These are phyloP conservation scores for Mycena vulgaris DNA, from an alignment of 768 basidiomycete species.

Conservation along the genomic window DNA sequence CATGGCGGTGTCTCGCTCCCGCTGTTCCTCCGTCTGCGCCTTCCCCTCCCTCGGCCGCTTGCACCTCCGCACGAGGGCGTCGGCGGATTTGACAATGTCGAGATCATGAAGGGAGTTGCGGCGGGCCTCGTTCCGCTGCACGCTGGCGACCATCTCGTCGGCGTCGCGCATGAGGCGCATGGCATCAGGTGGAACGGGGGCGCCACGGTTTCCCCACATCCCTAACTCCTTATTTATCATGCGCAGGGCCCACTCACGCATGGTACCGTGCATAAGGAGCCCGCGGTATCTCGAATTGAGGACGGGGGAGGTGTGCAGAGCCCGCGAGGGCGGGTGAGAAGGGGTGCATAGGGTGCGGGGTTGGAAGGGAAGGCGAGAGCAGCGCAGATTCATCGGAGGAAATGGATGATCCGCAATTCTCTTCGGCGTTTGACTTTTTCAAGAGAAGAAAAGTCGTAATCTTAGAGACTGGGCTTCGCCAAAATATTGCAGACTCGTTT, in stretches of 20 bases:
- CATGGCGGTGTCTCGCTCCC: background rate
- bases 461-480: too few species aligned
- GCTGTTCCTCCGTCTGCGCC: background rate
- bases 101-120: too few species aligned
- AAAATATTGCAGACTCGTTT: too few species aligned
- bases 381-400: too few species aligned
- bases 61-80: background rate
- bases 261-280: constrained; percentile 29
- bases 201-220: background rate
- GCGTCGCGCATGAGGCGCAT: background rate
- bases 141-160: background rate
- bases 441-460: too few species aligned
- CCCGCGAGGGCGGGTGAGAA: too few species aligned
- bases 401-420: too few species aligned
- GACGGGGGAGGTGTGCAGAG: too few species aligned
- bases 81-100: background rate
- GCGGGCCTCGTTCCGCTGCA: background rate
- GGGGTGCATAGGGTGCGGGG: too few species aligned
- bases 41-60: background rate
- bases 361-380: too few species aligned
- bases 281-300: too few species aligned
- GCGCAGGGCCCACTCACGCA: constrained; percentile 31
- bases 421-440: too few species aligned
- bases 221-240: constrained; percentile 2
- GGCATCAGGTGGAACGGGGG: background rate